These are phyloP conservation scores for Fusarium sp. DNA, from an alignment of 2,329 filamentous ascomycete genomes.

Conservation along the genomic window DNA sequence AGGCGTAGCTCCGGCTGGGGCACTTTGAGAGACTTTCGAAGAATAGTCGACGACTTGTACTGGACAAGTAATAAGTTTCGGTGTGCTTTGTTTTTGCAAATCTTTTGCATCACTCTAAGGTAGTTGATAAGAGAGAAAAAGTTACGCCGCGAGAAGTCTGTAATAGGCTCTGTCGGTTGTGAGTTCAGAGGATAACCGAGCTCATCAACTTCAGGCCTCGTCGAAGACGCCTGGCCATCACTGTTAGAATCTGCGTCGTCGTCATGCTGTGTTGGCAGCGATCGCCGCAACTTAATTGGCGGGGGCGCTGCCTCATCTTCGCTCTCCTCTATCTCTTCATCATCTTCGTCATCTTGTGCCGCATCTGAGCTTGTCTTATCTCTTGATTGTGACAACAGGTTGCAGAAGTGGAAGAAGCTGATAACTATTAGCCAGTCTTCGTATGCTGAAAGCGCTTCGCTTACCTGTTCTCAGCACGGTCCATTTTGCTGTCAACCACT, in stretches of 20 bases:
- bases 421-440: conserved; percentile 6
- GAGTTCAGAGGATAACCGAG: conserved; percentile 82
- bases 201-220: conserved; percentile 79
- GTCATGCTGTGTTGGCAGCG: conserved; percentile 53
- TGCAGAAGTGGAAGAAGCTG: conserved; percentile 94
- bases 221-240: conserved; percentile 49
- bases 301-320: conserved; percentile 86
- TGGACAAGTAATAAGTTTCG: conserved; percentile 92
- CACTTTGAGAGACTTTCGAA: conserved; percentile 90
- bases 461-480: conserved; percentile 83
- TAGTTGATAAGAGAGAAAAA: conserved; percentile 97
- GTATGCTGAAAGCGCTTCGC: conserved; percentile 23
- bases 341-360: conserved; percentile 52
- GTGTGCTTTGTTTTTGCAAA: conserved; percentile 95
- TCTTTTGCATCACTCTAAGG: conserved; percentile 95
- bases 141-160: conserved; percentile 90
- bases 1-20: conserved; percentile 88
- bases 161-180: conserved; percentile 80
- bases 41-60: conserved; percentile 93
- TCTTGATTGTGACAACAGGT: conserved; percentile 68
- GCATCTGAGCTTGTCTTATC: conserved; percentile 50
- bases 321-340: conserved; percentile 59
- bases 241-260: conserved; percentile 46
- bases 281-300: conserved; percentile 74
- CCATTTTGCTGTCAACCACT: conserved; percentile 85